A percentile compares a stretch with the other conserved stretches of the same genome.
Conservation (phyloP, 2,329 filamentous ascomycete species). For the Monosporascus sp. region DNA sequence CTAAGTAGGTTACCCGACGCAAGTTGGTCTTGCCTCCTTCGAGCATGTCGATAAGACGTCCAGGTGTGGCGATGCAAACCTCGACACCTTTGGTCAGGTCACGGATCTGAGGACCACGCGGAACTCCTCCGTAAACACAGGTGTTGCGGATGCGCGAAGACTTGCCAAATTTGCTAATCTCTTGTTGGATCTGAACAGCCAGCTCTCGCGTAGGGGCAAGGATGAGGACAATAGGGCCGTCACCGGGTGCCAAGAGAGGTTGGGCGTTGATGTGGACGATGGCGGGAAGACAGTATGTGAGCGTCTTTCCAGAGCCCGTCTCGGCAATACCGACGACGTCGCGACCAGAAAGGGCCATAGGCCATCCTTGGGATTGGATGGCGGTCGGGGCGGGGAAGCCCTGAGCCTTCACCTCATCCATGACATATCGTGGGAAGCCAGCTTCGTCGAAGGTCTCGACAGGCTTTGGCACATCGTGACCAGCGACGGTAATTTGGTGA, state of each 20-base stretch:
- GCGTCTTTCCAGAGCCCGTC: slow-evolving; percentile 97
- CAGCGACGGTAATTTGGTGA: slow-evolving; percentile 78
- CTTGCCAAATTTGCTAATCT: slow-evolving; percentile 97
- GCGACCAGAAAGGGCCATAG: slow-evolving; percentile 95
- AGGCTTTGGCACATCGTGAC: slow-evolving; percentile 78
- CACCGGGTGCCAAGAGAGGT: slow-evolving; percentile 87
- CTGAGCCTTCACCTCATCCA: slow-evolving; percentile 97
- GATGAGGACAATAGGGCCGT: slow-evolving; percentile 94
- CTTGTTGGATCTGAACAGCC: slow-evolving; percentile 96
- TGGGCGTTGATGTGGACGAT: slow-evolving; percentile 99
- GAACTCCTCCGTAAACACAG: slow-evolving; percentile 97
- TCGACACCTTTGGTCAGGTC: slow-evolving; percentile 93
- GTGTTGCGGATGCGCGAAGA: slow-evolving; percentile 98
- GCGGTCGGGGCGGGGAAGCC: slow-evolving; percentile 90
- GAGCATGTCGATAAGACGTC: slow-evolving; percentile 97
- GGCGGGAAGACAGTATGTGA: slow-evolving; percentile 95
- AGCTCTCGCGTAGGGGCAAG: slow-evolving; percentile 95
- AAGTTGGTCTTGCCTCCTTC: slow-evolving; percentile 98
- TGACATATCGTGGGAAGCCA: slow-evolving; percentile 92
- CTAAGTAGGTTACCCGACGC: slow-evolving; percentile 93
- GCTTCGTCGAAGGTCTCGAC: slow-evolving; percentile 98
- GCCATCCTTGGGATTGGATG: slow-evolving; percentile 98
- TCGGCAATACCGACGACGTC: slow-evolving; percentile 99
- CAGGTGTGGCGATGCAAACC: slow-evolving; percentile 96
- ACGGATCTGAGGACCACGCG: slow-evolving; percentile 93